Percentiles rank a stretch among this genome's conserved stretches.
Evolutionary conservation across 768 basidiomycete genomes (phyloP).

Genomic region (Suillus subaureus): DNA sequence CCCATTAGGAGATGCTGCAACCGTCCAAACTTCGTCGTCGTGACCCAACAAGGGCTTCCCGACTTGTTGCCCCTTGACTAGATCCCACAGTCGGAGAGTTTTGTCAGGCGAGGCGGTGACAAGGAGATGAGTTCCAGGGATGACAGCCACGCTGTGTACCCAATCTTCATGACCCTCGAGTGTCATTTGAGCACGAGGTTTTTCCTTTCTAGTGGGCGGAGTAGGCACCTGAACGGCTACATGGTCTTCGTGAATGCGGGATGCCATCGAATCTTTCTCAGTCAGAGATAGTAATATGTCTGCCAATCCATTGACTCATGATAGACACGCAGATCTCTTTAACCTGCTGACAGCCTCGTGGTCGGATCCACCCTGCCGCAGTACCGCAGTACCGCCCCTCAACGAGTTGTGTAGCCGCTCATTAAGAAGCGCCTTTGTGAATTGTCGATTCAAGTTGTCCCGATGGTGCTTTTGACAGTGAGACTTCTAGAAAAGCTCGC

Average conservation of each 20-base stretch:
- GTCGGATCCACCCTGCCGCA: neutral
- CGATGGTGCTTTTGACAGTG: neutral
- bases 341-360: neutral
- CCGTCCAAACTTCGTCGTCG: neutral
- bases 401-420: neutral
- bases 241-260: neutral
- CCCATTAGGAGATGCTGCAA: conserved; percentile 1
- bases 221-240: neutral
- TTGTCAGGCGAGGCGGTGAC: conserved; percentile 15
- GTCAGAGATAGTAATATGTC: neutral
- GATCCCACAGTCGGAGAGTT: conserved; percentile 12
- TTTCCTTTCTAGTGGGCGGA: neutral
- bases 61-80: conserved; percentile 6
- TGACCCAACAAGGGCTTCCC: conserved; percentile 9
- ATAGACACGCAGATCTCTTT: neutral
- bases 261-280: neutral
- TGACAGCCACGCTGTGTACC: neutral
- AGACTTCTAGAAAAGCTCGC: neutral
- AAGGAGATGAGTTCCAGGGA: conserved; percentile 1
- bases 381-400: neutral
- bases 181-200: neutral
- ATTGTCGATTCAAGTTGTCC: neutral
- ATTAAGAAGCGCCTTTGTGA: neutral
- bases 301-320: neutral
- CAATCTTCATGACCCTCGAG: neutral